Base-by-base conservation (phyloP, 2,329 filamentous ascomycete genomes). In the Hypoxylon rubiginosum region DNA sequence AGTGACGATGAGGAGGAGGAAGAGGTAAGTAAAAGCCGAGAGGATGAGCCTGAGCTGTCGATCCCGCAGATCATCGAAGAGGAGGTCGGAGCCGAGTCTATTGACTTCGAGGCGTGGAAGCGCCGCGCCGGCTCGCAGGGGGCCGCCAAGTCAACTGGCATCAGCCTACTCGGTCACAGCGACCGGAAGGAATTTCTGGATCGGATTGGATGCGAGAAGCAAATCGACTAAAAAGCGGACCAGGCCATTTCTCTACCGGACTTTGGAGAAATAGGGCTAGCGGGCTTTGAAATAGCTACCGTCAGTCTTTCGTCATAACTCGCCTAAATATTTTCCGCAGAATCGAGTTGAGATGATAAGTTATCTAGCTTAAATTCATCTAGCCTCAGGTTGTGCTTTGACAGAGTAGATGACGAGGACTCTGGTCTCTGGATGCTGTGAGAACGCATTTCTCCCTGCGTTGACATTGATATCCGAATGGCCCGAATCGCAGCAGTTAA, bases 1-100 rank as follows among this genome's bases (percentile, higher is more conserved):
- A 97, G 92, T 67, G 94, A 97, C 71, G 92, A 93, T 66, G 93
- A 97, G 79, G 91, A 82, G 5, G 92, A 91, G 26, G 89, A 86
- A 2, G 88, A 89, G 19, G 84, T 85, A 24, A 24, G 2, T 24
- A 15, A 19, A 41, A 9, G 5, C 7, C 2, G 36, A 15, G 11
- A 10, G 58, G 60, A 39, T n/a, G 53, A 84, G 58, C 81, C 79
- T 36, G 75, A 82, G 39, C 83, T 82, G 57, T 84, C 65, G 80
- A 84, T 69, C 80, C 19, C 80, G 2, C 77, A 80, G 66, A 78
- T 87, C 2, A 81, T 91, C 13, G 91, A 93, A 77, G 85, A 92
- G 77, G 91, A 93, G 74, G 90, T 93, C 0, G 90, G 89, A n/a
- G 90, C 91, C 4, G 91, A 93, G 71, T 83, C 84, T 9, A 84